These are phyloP conservation scores for Pterulicium gracile DNA, from an alignment of 1,284 basidiomycete species.

Conservation along the genomic window DNA sequence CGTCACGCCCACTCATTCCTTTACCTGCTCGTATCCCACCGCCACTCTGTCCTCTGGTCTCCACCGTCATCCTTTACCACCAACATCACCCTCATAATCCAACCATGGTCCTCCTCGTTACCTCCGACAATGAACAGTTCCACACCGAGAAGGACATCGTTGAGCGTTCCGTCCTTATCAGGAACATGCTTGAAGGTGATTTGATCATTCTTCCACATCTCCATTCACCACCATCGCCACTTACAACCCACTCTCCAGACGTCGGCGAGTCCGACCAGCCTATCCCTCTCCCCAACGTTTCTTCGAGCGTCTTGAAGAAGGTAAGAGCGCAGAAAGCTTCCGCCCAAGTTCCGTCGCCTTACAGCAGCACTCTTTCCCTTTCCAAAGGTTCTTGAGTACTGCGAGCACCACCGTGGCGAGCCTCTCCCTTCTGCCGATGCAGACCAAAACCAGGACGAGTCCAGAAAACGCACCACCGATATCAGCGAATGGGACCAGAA, in stretches of 20 bases:
- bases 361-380: conserved; percentile 8
- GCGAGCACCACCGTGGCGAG: conserved; percentile 96
- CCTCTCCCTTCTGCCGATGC: conserved; percentile 84
- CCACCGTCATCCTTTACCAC: conserved; percentile 5
- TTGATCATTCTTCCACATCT: conserved; percentile 7
- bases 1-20: neutral
- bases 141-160: conserved; percentile 91
- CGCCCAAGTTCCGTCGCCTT: conserved; percentile 5
- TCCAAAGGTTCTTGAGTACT: conserved; percentile 90
- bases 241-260: conserved; percentile 40
- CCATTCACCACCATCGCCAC: conserved; percentile 8
- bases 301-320: conserved; percentile 95
- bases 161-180: conserved; percentile 92
- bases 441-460: conserved; percentile 79
- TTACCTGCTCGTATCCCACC: too few relatives aligned
- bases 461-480: conserved; percentile 94
- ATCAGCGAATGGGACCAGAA: conserved; percentile 99
- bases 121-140: conserved; percentile 96
- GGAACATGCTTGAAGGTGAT: conserved; percentile 98
- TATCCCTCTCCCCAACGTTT: conserved; percentile 96
- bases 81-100: conserved; percentile 10
- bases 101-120: conserved; percentile 71
- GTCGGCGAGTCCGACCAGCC: conserved; percentile 87
- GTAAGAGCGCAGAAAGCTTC: conserved; percentile 29
- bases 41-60: conserved; percentile 9